Evolutionary conservation across 768 basidiomycete genomes (phyloP).

Genomic region (Kwoniella dendrophila): DNA sequence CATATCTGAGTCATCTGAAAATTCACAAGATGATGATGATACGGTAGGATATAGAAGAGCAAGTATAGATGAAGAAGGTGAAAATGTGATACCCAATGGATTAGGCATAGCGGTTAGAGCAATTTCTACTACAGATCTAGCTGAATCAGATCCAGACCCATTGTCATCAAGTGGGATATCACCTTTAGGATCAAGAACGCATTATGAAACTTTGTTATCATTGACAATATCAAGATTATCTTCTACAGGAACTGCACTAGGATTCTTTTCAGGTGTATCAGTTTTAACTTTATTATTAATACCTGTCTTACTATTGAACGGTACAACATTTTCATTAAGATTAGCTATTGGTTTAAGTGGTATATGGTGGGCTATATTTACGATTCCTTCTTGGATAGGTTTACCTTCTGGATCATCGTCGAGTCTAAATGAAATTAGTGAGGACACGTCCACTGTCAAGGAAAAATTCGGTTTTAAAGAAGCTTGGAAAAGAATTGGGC

Average conservation of each 20-base stretch:
- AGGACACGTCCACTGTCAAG: slow-evolving; percentile 1
- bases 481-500: slow-evolving; percentile 77
- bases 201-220: slow-evolving; percentile 62
- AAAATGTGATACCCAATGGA: slow-evolving; percentile 6
- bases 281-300: slow-evolving; percentile 71
- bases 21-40: not conserved
- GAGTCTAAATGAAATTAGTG: too few species aligned
- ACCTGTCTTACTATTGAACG: slow-evolving; percentile 72
- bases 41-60: not conserved
- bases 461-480: slow-evolving; percentile 49
- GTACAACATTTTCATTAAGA: slow-evolving; percentile 75
- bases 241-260: slow-evolving; percentile 79
- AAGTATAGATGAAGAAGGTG: slow-evolving; percentile 12
- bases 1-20: not conserved
- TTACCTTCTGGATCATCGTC: slow-evolving; percentile 63
- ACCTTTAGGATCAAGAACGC: slow-evolving; percentile 56
- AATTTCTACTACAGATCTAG: slow-evolving; percentile 37
- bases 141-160: slow-evolving; percentile 7
- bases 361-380: slow-evolving; percentile 82
- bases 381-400: slow-evolving; percentile 75
- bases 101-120: slow-evolving; percentile 21
- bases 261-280: slow-evolving; percentile 71
- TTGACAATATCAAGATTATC: slow-evolving; percentile 80
- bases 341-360: slow-evolving; percentile 84
- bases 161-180: not conserved